A percentile compares a stretch with the other conserved stretches of the same genome.
Conservation (phyloP, 2,329 filamentous ascomycete species). For the Aspergillus tanneri region DNA sequence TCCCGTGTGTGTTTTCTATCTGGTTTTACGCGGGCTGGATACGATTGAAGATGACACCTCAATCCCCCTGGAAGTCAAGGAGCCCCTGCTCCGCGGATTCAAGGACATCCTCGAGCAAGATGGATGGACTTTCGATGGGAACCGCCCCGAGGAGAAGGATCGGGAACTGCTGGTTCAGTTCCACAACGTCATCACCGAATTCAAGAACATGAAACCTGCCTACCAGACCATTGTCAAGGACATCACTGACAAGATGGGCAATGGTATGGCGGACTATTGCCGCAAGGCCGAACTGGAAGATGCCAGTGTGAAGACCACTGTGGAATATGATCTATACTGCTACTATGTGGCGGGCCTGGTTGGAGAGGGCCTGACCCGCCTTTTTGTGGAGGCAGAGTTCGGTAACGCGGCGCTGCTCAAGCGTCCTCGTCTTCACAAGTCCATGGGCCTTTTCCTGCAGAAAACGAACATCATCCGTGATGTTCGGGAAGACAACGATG, state of each 20-base stretch:
- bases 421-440: slow-evolving; percentile 78
- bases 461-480: slow-evolving; percentile 99
- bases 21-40: slow-evolving; percentile 86
- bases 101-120: slow-evolving; percentile 74
- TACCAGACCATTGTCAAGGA: slow-evolving; percentile 89
- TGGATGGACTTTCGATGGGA: slow-evolving; percentile 87
- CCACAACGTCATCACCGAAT: slow-evolving; percentile 79
- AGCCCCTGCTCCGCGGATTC: slow-evolving; percentile 81
- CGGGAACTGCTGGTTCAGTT: slow-evolving; percentile 89
- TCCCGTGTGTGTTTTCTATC: slow-evolving; percentile 87
- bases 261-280: slow-evolving; percentile 97
- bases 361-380: slow-evolving; percentile 83
- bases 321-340: slow-evolving; percentile 95
- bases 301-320: slow-evolving; percentile 76
- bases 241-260: slow-evolving; percentile 91
- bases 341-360: slow-evolving; percentile 99
- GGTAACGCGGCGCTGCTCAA: slow-evolving; percentile 82
- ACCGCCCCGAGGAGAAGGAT: slow-evolving; percentile 90
- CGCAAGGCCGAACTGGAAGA: slow-evolving; percentile 77
- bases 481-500: slow-evolving; percentile 82
- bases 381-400: slow-evolving; percentile 84
- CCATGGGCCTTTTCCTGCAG: slow-evolving; percentile 96
- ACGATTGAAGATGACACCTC: slow-evolving; percentile 99
- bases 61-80: slow-evolving; percentile 75
- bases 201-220: slow-evolving; percentile 79